phyloP scores from a whole-genome alignment of 2,329 filamentous ascomycete species.

The Aspergillus sergii region DNA sequence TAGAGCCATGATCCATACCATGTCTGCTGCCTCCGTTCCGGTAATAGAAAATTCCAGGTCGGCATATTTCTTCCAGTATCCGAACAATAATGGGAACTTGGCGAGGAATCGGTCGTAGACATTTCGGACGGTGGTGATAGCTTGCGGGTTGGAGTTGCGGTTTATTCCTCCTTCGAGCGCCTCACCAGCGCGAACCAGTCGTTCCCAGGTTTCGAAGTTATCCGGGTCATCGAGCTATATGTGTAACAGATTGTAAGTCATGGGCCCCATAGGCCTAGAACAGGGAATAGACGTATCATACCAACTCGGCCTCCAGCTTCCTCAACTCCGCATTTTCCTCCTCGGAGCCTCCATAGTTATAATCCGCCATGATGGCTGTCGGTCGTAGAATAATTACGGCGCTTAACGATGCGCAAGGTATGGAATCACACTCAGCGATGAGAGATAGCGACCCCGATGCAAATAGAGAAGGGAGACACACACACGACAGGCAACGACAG shows the following conservation, averaged over 20 bases:
- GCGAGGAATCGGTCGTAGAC: slow-evolving; percentile 90
- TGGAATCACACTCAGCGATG: slow-evolving; percentile 3
- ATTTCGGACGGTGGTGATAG: slow-evolving; percentile 82
- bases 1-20: slow-evolving; percentile 61
- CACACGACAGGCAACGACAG: not conserved
- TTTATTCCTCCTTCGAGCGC: slow-evolving; percentile 89
- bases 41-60: slow-evolving; percentile 96
- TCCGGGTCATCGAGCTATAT: slow-evolving; percentile 70
- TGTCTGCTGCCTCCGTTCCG: slow-evolving; percentile 94
- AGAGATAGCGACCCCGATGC: not conserved
- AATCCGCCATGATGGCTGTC: slow-evolving; percentile 65
- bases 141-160: slow-evolving; percentile 92
- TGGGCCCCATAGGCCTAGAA: not conserved
- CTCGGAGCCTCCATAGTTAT: slow-evolving; percentile 72
- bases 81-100: slow-evolving; percentile 93
- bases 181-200: slow-evolving; percentile 80
- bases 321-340: slow-evolving; percentile 82
- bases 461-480: not conserved
- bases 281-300: slow-evolving; percentile 48
- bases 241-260: slow-evolving; percentile 13
- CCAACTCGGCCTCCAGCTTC: slow-evolving; percentile 76
- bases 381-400: not conserved
- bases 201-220: slow-evolving; percentile 94
- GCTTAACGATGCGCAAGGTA: not conserved
- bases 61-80: slow-evolving; percentile 99